Evolutionary conservation across 2,329 filamentous ascomycete species (phyloP).

Genomic region (Pestalotiopsis sp.): DNA sequence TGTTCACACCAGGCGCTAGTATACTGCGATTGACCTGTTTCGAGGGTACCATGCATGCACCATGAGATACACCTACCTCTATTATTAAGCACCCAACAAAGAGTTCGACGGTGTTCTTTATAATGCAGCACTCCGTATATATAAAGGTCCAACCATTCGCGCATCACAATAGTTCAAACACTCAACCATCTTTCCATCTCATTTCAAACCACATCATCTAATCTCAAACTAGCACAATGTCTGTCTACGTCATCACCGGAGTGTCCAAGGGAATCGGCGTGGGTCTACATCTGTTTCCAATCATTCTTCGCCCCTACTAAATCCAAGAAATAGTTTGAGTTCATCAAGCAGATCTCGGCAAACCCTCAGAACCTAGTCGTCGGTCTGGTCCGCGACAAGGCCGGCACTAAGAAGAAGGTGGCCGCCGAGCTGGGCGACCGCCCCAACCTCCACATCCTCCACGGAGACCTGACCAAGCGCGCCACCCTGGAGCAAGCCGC

Average conservation of each 20-base stretch:
- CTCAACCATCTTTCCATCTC: not conserved
- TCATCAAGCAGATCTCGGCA: conserved; percentile 47
- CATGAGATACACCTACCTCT: not conserved
- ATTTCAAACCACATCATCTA: not conserved
- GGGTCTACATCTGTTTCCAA: not conserved
- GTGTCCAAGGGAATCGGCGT: conserved; percentile 25
- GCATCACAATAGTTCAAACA: too few species aligned
- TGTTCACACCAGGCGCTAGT: too few species aligned
- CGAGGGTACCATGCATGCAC: too few species aligned
- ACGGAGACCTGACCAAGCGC: conserved; percentile 45
- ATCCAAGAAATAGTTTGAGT: conserved; percentile 44
- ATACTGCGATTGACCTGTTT: too few species aligned
- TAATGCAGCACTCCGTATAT: not conserved
- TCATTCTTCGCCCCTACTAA: not conserved
- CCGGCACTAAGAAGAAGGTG: conserved; percentile 44
- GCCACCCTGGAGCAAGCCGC: conserved; percentile 34
- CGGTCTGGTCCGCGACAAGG: conserved; percentile 50
- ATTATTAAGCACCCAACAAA: not conserved
- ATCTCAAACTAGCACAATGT: conserved; percentile 14
- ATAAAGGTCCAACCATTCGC: not conserved
- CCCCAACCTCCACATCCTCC: conserved; percentile 47
- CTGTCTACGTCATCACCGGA: conserved; percentile 23
- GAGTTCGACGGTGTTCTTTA: not conserved
- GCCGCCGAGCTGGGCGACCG: conserved; percentile 38
- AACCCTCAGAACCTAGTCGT: conserved; percentile 46